phyloP scores from a whole-genome alignment of 1,139 yeast species.

The Hansenula lynferdii region DNA sequence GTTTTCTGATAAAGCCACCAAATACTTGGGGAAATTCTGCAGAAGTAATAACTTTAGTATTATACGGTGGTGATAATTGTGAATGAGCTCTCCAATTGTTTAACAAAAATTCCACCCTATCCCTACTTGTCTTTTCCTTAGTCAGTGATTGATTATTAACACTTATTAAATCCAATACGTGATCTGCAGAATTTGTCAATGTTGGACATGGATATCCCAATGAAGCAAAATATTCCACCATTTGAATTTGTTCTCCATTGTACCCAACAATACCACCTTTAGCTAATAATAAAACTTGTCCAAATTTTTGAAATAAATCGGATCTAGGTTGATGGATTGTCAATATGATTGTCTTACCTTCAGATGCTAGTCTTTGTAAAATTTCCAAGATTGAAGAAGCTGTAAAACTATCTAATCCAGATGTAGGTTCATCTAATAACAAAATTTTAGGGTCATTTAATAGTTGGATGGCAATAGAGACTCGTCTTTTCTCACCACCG shows the following conservation, averaged over 20 bases:
- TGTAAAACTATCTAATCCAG: constrained; percentile 81
- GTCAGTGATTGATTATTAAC: constrained; percentile 27
- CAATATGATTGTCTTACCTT: constrained; percentile 68
- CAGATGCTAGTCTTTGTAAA: constrained; percentile 51
- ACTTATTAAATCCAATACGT: constrained; percentile 64
- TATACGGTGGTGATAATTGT: background rate
- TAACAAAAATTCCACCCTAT: constrained; percentile 26
- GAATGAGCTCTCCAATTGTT: constrained; percentile 20
- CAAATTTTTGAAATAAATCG: constrained; percentile 60
- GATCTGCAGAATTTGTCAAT: constrained; percentile 70
- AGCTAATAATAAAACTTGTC: constrained; percentile 61
- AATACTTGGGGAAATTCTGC: constrained; percentile 9
- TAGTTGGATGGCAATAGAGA: constrained; percentile 76
- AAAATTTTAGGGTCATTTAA: constrained; percentile 68
- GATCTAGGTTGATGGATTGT: constrained; percentile 87
- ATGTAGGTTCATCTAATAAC: constrained; percentile 83
- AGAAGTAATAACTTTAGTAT: constrained; percentile 1
- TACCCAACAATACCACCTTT: constrained; percentile 63
- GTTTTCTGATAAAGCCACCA: constrained; percentile 18
- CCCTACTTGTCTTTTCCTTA: constrained; percentile 32
- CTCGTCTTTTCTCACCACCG: constrained; percentile 84
- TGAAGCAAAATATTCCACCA: constrained; percentile 38
- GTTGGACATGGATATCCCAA: constrained; percentile 52
- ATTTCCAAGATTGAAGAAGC: constrained; percentile 66
- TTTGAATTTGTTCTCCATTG: constrained; percentile 43